Base-by-base conservation (phyloP, 1,139 yeast species). In the Yamadazyma taylorii region DNA sequence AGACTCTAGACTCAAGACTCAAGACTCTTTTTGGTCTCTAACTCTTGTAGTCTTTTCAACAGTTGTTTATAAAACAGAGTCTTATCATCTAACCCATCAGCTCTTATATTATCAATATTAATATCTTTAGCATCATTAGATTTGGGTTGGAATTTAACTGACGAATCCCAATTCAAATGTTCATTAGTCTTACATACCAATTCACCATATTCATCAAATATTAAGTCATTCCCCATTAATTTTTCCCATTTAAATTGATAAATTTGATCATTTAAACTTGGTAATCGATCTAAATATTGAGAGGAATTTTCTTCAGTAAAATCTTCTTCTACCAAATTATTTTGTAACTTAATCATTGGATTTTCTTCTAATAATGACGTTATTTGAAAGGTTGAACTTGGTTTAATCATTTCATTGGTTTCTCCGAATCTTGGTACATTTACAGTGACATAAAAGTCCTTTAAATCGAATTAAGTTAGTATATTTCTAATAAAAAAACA, bases 221-320 rank as follows among this genome's bases (percentile, higher is more conserved):
- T 61, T 43, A 92, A 62, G 52, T 90, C 97, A 0, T 95, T 85
- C 0, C 98, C 98, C 1, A 87, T 81, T 10, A 87, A 61, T 41
- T 77, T 76, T 34, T 75, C 71, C 97, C 97, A 92, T 26, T 71
- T 66, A 1, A 96, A 94, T 53, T 80, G 79, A 55, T 80, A 86
- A 3, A 87, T 64, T 35, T 65, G 67, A 12, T 72, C 73, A 44
- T 69, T 73, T 5, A 67, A 59, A 4, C 64, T 53, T 5, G 32
- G 17, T 17, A 29, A 12, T 5, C 12, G 14, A 19, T 29, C 24
- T 11, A 29, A 19, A 16, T 27, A 27, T 16, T 27, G 19, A 5
- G 30, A 27, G 4, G 11, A 7, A n/a, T 27, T 27, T 7, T 27
- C 30, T n/a, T 27, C 19, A 3, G 64, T 54, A 30, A 67, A 49